A percentile compares a stretch with the other conserved stretches of the same genome.
Conservation (phyloP, 805 yeast species). For the Ogataea wickerhamii region DNA sequence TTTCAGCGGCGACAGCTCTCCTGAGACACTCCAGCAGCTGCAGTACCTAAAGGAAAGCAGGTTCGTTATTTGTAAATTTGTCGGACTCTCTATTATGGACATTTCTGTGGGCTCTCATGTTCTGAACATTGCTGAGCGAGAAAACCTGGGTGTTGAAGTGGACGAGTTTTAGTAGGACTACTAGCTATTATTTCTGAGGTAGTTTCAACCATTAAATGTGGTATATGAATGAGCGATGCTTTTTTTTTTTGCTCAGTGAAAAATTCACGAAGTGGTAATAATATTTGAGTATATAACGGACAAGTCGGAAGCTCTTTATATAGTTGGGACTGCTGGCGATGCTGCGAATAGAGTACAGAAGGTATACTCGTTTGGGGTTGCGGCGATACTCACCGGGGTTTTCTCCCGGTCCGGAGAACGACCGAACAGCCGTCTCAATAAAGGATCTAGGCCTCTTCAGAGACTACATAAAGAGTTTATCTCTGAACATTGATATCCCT, state of each 20-base stretch:
- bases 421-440: background rate
- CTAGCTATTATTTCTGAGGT: too few species aligned
- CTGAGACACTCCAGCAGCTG: slow-evolving; percentile 7
- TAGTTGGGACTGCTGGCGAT: too few species aligned
- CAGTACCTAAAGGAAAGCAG: slow-evolving; percentile 22
- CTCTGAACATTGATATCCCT: background rate
- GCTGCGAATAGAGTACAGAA: background rate
- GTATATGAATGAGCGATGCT: too few species aligned
- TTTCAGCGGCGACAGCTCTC: slow-evolving; percentile 13
- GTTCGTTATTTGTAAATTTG: slow-evolving; percentile 50
- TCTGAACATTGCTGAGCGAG: slow-evolving; percentile 27
- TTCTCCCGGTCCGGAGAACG: slow-evolving; percentile 4
- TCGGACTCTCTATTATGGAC: slow-evolving; percentile 66
- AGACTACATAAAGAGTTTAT: background rate
- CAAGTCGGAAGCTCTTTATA: too few species aligned
- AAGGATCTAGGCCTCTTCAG: background rate
- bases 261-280: too few species aligned
- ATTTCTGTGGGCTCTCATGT: slow-evolving; percentile 47
- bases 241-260: too few species aligned
- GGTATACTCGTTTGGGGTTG: background rate
- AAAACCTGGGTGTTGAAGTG: slow-evolving; percentile 30
- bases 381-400: background rate
- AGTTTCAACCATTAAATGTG: too few species aligned
- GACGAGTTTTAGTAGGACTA: slow-evolving; percentile 31
- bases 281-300: too few species aligned